phyloP scores from a whole-genome alignment of 371 early-diverging fungal species.

The Massospora cicadina region DNA sequence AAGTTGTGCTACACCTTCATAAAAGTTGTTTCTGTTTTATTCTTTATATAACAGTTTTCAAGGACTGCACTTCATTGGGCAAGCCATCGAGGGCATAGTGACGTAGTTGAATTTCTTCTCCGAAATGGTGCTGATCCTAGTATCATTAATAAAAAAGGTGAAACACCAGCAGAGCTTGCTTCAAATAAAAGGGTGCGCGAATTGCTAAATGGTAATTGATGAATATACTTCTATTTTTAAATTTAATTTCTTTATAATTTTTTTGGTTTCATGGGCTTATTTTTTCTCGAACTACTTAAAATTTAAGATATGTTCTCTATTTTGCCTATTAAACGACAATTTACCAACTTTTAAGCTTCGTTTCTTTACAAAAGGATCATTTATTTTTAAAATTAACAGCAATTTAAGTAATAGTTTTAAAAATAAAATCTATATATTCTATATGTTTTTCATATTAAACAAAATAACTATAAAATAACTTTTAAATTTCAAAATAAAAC shows the following conservation, averaged over 20 bases:
- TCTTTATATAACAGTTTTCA: too few relatives aligned
- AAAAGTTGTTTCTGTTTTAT: too few relatives aligned
- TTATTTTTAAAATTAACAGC: background rate
- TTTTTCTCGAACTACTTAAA: too few relatives aligned
- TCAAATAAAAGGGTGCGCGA: background rate
- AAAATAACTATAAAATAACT: too few relatives aligned
- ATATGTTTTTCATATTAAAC: too few relatives aligned
- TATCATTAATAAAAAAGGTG: background rate
- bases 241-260: background rate
- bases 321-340: too few relatives aligned
- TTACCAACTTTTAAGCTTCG: background rate
- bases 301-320: too few relatives aligned
- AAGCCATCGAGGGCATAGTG: background rate
- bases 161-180: background rate
- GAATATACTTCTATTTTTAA: background rate
- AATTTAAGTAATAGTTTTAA: too few relatives aligned
- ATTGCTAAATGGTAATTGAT: background rate
- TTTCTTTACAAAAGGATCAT: background rate
- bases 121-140: background rate
- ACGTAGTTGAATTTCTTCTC: background rate
- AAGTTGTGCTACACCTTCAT: too few relatives aligned
- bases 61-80: background rate
- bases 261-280: too few relatives aligned
- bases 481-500: too few relatives aligned
- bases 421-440: too few relatives aligned